Evolutionary conservation across 2,329 filamentous ascomycete genomes (phyloP).

Genomic region (Exophiala lecanii-corni): DNA sequence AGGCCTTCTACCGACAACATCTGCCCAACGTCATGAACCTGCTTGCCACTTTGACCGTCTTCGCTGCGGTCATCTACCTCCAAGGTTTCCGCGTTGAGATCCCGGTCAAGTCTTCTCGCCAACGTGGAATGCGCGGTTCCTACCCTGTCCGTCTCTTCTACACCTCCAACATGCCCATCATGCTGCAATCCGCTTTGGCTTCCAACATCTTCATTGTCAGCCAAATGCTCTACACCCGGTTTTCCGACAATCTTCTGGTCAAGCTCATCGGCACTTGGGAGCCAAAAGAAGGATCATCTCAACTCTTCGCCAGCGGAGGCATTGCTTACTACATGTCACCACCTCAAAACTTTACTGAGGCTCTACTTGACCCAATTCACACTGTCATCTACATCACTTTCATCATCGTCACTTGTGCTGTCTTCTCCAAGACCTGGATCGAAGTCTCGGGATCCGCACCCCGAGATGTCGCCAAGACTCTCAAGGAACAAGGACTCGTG

Average conservation of each 20-base stretch:
- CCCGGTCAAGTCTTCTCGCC: slow-evolving; percentile 97
- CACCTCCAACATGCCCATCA: slow-evolving; percentile 99
- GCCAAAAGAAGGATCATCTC: slow-evolving; percentile 88
- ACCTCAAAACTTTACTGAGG: slow-evolving; percentile 94
- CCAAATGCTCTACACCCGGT: slow-evolving; percentile 98
- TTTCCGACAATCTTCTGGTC: slow-evolving; percentile 97
- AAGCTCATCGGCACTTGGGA: slow-evolving; percentile 98
- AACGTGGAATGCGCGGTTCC: slow-evolving; percentile 95
- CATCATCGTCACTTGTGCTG: slow-evolving; percentile 94
- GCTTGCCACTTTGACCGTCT: slow-evolving; percentile 84
- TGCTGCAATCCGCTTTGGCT: slow-evolving; percentile 96
- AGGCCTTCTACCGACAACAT: slow-evolving; percentile 99
- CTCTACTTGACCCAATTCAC: slow-evolving; percentile 93
- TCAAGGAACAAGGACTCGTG: slow-evolving; percentile 98
- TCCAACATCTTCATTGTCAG: slow-evolving; percentile 99
- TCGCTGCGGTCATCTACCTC: slow-evolving; percentile 97
- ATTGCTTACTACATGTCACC: slow-evolving; percentile 99
- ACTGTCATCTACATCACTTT: slow-evolving; percentile 92
- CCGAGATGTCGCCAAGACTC: slow-evolving; percentile 96
- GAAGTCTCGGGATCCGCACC: slow-evolving; percentile 97
- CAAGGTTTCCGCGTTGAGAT: slow-evolving; percentile 99
- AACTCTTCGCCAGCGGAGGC: slow-evolving; percentile 89
- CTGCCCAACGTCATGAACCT: slow-evolving; percentile 99
- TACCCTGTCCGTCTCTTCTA: slow-evolving; percentile 99
- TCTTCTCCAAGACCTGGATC: slow-evolving; percentile 99